phyloP scores from a whole-genome alignment of 2,329 filamentous ascomycete species.

The Xylariales sp. region DNA sequence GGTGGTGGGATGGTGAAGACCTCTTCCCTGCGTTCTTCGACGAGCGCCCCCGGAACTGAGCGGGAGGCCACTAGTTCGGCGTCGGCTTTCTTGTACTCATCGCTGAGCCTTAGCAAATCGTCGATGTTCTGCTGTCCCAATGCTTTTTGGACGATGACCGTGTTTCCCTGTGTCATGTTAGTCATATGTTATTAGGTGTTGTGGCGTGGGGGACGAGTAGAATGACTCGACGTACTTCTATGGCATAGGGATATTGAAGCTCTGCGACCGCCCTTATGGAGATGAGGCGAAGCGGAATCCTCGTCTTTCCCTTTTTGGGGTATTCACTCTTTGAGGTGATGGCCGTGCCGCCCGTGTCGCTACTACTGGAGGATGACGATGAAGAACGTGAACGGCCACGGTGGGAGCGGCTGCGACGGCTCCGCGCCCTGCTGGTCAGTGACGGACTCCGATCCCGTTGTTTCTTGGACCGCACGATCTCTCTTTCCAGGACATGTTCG shows the following conservation, averaged over 20 bases:
- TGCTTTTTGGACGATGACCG: slow-evolving; percentile 84
- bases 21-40: slow-evolving; percentile 63
- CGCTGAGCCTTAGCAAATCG: slow-evolving; percentile 84
- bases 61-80: slow-evolving; percentile 59
- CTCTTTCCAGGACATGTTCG: slow-evolving; percentile 70
- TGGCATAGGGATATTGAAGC: slow-evolving; percentile 85
- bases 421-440: slow-evolving; percentile 51
- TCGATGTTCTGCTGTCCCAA: slow-evolving; percentile 93
- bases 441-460: slow-evolving; percentile 59
- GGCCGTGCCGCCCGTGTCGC: slow-evolving; percentile 57
- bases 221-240: slow-evolving; percentile 72
- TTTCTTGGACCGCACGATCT: slow-evolving; percentile 64
- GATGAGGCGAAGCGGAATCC: slow-evolving; percentile 84
- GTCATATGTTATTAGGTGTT: slow-evolving; percentile 32
- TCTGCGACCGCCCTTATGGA: slow-evolving; percentile 85
- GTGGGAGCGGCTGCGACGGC: slow-evolving; percentile 49
- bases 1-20: slow-evolving; percentile 53
- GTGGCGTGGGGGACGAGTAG: background rate
- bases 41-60: slow-evolving; percentile 59
- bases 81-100: slow-evolving; percentile 74
- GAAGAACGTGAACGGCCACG: slow-evolving; percentile 57
- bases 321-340: slow-evolving; percentile 69
- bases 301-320: slow-evolving; percentile 88
- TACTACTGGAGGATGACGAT: slow-evolving; percentile 58
- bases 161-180: slow-evolving; percentile 72